These are phyloP conservation scores for Xylaria digitata DNA, from an alignment of 2,329 filamentous ascomycete species.

Conservation along the genomic window DNA sequence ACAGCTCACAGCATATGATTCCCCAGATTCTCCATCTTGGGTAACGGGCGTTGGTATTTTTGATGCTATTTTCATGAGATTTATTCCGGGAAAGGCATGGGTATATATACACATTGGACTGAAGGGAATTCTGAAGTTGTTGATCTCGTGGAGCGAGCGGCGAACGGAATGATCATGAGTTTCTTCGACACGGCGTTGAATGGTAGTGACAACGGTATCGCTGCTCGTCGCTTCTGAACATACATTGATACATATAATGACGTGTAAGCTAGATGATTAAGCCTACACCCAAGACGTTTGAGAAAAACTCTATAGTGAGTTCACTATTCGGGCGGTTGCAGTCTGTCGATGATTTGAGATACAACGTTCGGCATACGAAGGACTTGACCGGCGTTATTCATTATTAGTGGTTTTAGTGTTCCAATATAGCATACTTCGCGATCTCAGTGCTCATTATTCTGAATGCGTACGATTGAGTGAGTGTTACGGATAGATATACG, in stretches of 20 bases:
- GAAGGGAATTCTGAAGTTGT: not conserved
- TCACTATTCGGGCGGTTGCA: not conserved
- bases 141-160: not conserved
- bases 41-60: slow-evolving; percentile 24
- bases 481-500: no score
- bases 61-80: slow-evolving; percentile 10
- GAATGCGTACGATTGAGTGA: not conserved
- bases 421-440: slow-evolving; percentile 8
- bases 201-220: slow-evolving; percentile 1
- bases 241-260: slow-evolving; percentile 5
- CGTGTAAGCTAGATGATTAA: not conserved
- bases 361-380: not conserved
- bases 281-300: not conserved
- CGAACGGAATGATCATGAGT: slow-evolving; percentile 1
- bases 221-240: not conserved
- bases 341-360: not conserved
- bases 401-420: slow-evolving; percentile 3
- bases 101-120: slow-evolving; percentile 17
- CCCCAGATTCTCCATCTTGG: slow-evolving; percentile 15
- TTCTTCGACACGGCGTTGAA: slow-evolving; percentile 13
- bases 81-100: slow-evolving; percentile 10
- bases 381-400: not conserved
- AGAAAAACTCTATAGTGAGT: not conserved
- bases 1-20: slow-evolving; percentile 25
- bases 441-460: not conserved